Evolutionary conservation across 345 rosid species (phyloP), one percentile per base, ranked within the genome.

Genomic region (Gossypium bickii): DNA sequence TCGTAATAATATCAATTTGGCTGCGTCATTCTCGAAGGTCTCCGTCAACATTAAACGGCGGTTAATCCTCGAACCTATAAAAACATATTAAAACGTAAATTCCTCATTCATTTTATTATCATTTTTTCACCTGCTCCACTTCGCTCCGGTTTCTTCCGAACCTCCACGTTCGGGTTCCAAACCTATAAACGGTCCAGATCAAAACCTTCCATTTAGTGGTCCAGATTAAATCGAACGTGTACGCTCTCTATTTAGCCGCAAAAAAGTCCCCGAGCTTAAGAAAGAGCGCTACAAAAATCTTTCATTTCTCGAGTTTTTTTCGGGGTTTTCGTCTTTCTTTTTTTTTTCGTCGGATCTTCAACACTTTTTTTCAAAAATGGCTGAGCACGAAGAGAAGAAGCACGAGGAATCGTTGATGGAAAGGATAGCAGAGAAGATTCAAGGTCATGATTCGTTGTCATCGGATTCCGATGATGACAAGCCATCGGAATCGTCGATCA

Each of bases 371-470:
- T 27, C 64, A 15, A n/a, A 12, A 64, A 81, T 79, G 82, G 72
- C 82, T 22, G 82, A 85, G 80, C 85, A 85, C 74, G 79, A 78
- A 63, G 66, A 75, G 78, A 75, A 67, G 73, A 22, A 57, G 34
- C 83, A 66, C 70, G 87, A 86, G 79, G 93, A 86, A 47, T 22
- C 91, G 8, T 3, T 85, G 79, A 34, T 61, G 74, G 92, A 90
- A 4, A 88, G 86, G 90, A 73, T 85, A 67, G 2, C 80, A 20
- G 89, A 83, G 25, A 85, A 81, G 86, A 70, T 79, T 83, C 78
- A 67, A 45, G 78, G 67, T 70, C 79, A 76, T 66, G 77, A 76
- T 61, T 82, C 78, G 2, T 84, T 88, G 12, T 80, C 41, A 34
- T 34, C 88, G 15, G 92, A 87, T 65, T 68, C 88, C 62, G 92